A percentile compares a stretch with the other conserved stretches of the same genome.
Evolutionary conservation across 2,329 filamentous ascomycete genomes (phyloP).

Genomic region (Cordyceps pruinosa): DNA sequence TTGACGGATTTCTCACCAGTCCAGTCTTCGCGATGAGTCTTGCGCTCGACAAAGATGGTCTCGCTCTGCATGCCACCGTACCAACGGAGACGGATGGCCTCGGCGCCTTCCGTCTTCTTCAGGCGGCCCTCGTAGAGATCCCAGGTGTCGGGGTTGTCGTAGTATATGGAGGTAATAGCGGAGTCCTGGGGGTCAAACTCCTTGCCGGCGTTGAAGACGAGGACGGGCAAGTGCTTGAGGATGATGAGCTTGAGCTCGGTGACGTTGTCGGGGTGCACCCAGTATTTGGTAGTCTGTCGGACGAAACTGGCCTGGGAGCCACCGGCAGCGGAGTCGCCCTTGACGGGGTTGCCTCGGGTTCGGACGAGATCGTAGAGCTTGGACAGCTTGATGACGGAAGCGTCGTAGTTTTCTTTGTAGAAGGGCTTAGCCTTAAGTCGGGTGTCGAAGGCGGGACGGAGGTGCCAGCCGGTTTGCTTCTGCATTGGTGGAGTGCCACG

Average conservation of each 20-base stretch:
- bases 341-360: constrained; percentile 84
- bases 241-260: constrained; percentile 97
- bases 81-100: constrained; percentile 93
- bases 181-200: constrained; percentile 87
- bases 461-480: constrained; percentile 92
- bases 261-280: constrained; percentile 97
- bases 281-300: constrained; percentile 97
- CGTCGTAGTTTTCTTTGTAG: constrained; percentile 98
- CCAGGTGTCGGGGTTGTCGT: constrained; percentile 90
- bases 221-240: constrained; percentile 90
- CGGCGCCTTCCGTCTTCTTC: constrained; percentile 96
- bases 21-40: constrained; percentile 98
- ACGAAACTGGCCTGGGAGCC: constrained; percentile 93
- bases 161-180: constrained; percentile 98
- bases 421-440: constrained; percentile 94
- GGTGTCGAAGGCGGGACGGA: constrained; percentile 92
- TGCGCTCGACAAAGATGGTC: constrained; percentile 93
- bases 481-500: constrained; percentile 27
- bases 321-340: constrained; percentile 85
- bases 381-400: constrained; percentile 88
- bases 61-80: constrained; percentile 95
- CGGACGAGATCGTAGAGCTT: constrained; percentile 92
- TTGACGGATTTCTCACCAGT: constrained; percentile 99
- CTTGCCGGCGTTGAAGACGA: constrained; percentile 96
- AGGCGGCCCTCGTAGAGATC: constrained; percentile 89